Base-by-base conservation (phyloP, 2,329 filamentous ascomycete species). In the Mycosphaerella sp. region DNA sequence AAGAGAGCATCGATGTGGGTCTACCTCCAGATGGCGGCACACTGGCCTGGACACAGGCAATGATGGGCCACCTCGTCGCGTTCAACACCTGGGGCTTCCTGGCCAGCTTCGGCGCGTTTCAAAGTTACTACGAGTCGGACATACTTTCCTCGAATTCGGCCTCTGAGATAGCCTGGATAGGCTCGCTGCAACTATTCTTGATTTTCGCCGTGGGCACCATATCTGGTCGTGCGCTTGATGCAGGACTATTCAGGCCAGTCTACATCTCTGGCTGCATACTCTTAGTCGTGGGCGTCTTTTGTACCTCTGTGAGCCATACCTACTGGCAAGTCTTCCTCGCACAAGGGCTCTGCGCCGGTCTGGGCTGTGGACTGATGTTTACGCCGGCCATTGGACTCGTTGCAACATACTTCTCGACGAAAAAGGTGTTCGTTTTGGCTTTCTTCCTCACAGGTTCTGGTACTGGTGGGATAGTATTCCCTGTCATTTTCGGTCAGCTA, bases 401-500 rank as follows among this genome's bases (percentile, higher is more conserved):
- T 2, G 63, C 66, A 6, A 70, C 69, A 6, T 71, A 69, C 49
- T 72, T 70, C 49, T 64, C 59, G 21, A 64, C 58, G 17, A 61
- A 59, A 14, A 58, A 67, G 17, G 60, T 65, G 1, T 29, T 72
- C 7, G 68, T 69, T 2, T 58, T 68, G 3, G 67, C 65, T 1
- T 51, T 83, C 7, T 75, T 75, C 10, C 79, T 82, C 0, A 78
- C 77, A 0, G 85, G 85, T 0, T 80, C 79, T 26, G 77, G 77
- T 0, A 78, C 78, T 0, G 84, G 84, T 1, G 83, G 83, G 0
- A 69, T 85, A 11, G 73, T 86, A 2, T 87, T 83, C 63, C 83
- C 84, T 0, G 72, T 80, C 1, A 65, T 77, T n/a, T 70, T 72
- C 1, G 61, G 69, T 11, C 76, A 81, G 50, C 68, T 85, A 9